A percentile compares a stretch with the other conserved stretches of the same genome.
These are phyloP conservation scores for Bipolaris bicolor DNA, from an alignment of 2,329 filamentous ascomycete genomes.

Conservation along the genomic window DNA sequence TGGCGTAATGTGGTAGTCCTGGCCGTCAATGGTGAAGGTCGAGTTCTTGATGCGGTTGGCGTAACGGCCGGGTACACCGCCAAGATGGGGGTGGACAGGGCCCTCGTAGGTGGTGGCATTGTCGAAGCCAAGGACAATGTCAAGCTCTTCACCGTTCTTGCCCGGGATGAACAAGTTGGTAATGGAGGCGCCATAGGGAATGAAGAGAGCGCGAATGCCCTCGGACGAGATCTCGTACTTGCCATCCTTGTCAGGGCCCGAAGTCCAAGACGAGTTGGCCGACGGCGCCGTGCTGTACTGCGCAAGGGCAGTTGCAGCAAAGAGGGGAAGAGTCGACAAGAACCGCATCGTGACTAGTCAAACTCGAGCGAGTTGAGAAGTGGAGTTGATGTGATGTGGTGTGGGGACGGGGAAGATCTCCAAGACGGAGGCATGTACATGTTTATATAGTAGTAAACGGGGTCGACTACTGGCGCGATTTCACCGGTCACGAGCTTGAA, in stretches of 20 bases:
- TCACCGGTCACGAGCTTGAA: constrained; percentile 24
- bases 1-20: constrained; percentile 62
- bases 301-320: constrained; percentile 36
- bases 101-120: constrained; percentile 73
- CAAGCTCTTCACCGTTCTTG: constrained; percentile 69
- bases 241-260: constrained; percentile 49
- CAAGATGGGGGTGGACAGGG: constrained; percentile 74
- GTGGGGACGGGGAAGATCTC: constrained; percentile 15
- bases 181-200: constrained; percentile 76
- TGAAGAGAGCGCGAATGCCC: constrained; percentile 71
- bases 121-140: constrained; percentile 76
- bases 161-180: constrained; percentile 74
- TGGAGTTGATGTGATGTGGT: constrained; percentile 23
- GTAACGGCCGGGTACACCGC: constrained; percentile 75
- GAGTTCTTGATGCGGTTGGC: constrained; percentile 83
- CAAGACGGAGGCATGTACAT: constrained; percentile 14
- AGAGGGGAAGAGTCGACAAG: constrained; percentile 27
- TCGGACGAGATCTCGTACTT: constrained; percentile 76
- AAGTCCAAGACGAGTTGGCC: constrained; percentile 24
- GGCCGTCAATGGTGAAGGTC: constrained; percentile 71
- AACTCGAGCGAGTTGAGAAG: constrained; percentile 22
- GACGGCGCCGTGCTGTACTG: constrained; percentile 29
- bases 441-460: constrained; percentile 23
- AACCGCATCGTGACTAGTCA: constrained; percentile 38
- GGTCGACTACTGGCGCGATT: constrained; percentile 22